phyloP scores from a whole-genome alignment of 108 stramenopile genomes.

The Nitzschia sp. region DNA sequence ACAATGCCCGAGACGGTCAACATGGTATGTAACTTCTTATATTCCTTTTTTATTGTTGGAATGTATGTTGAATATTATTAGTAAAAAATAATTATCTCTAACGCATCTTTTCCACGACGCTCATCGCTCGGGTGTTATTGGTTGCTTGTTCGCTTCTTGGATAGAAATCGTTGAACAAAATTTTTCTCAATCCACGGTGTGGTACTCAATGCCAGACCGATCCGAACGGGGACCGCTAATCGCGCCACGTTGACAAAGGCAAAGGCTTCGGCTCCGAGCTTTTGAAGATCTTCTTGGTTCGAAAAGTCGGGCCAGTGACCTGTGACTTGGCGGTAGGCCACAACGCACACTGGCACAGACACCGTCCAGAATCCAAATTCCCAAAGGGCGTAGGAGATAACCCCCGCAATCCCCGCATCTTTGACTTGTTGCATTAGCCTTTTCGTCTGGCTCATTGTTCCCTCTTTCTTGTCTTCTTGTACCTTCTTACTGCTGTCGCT shows the following conservation, averaged over 20 bases:
- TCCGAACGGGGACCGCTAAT: slow-evolving; percentile 85
- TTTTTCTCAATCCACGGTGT: slow-evolving; percentile 79
- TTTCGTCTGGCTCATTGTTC: slow-evolving; percentile 41
- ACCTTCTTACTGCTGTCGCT: background rate
- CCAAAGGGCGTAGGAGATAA: slow-evolving; percentile 80
- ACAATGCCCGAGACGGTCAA: too few species aligned
- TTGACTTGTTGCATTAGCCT: slow-evolving; percentile 73
- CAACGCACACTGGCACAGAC: slow-evolving; percentile 71
- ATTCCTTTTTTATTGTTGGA: too few species aligned
- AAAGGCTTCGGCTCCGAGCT: slow-evolving; percentile 86
- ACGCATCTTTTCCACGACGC: too few species aligned
- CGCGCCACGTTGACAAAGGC: slow-evolving; percentile 90
- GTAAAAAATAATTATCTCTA: too few species aligned
- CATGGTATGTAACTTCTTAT: too few species aligned
- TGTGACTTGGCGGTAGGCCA: slow-evolving; percentile 62
- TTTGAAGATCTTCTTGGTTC: slow-evolving; percentile 65
- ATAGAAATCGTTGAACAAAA: slow-evolving; percentile 61
- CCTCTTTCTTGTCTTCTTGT: slow-evolving; percentile 26
- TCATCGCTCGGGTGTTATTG: too few species aligned
- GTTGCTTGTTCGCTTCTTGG: background rate
- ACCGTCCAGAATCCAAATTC: slow-evolving; percentile 83
- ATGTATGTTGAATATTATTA: too few species aligned
- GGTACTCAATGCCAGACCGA: slow-evolving; percentile 80
- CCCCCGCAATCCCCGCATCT: slow-evolving; percentile 72
- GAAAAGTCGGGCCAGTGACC: slow-evolving; percentile 85